Evolutionary conservation across 805 yeast species (phyloP).

Genomic region (Saccharomycopsis sp.): DNA sequence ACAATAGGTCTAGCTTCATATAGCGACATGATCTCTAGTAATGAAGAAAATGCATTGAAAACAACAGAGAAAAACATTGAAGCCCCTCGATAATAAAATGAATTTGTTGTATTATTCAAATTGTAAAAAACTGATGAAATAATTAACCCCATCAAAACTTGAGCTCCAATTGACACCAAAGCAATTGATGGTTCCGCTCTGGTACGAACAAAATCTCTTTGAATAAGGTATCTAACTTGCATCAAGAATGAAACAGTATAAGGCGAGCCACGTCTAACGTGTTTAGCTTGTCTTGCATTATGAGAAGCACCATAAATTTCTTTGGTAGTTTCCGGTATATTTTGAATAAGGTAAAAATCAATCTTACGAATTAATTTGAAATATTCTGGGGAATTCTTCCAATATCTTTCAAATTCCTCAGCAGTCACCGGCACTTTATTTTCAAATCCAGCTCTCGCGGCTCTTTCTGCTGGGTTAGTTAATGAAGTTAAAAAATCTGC

Average conservation of each 20-base stretch:
- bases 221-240: constrained; percentile 32
- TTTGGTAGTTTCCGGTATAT: constrained; percentile 25
- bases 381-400: constrained; percentile 31
- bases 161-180: constrained; percentile 30
- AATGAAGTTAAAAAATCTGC: constrained; percentile 53
- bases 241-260: constrained; percentile 34
- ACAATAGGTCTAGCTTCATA: constrained; percentile 47
- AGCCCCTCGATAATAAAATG: constrained; percentile 40
- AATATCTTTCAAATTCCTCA: constrained; percentile 33
- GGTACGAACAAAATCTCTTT: constrained; percentile 31
- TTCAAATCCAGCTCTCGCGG: constrained; percentile 29
- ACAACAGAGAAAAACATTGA: constrained; percentile 45
- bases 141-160: constrained; percentile 35
- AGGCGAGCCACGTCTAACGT: constrained; percentile 30
- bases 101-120: constrained; percentile 24
- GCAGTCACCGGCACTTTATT: constrained; percentile 32
- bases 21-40: constrained; percentile 37
- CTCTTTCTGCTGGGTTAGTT: constrained; percentile 29
- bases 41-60: constrained; percentile 38
- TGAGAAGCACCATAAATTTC: constrained; percentile 26
- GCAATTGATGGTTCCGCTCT: constrained; percentile 36
- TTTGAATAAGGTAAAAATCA: constrained; percentile 25
- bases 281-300: constrained; percentile 33
- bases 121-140: constrained; percentile 39
- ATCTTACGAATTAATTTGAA: constrained; percentile 29